phyloP scores from a whole-genome alignment of 2,329 filamentous ascomycete genomes.

The Xylariaceae sp. region DNA sequence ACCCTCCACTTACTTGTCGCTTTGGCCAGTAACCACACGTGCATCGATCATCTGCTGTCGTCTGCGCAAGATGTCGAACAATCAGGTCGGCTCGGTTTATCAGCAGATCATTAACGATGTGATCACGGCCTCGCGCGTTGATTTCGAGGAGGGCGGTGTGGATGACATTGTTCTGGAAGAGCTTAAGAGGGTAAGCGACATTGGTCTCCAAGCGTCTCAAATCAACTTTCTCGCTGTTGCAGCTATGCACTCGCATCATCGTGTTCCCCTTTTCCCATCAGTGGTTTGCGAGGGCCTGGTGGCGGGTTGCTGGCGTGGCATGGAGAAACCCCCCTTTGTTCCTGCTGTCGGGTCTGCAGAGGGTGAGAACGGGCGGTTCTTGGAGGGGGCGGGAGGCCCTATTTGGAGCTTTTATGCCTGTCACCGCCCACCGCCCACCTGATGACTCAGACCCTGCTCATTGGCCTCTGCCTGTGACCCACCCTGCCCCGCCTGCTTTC shows the following conservation, averaged over 20 bases:
- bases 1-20: background rate
- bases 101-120: constrained; percentile 77
- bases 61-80: constrained; percentile 53
- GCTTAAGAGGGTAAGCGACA: constrained; percentile 72
- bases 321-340: constrained; percentile 14
- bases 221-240: constrained; percentile 2
- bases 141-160: constrained; percentile 95
- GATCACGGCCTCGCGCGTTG: constrained; percentile 85
- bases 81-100: constrained; percentile 73
- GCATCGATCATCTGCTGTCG: background rate
- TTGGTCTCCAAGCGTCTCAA: background rate
- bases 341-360: constrained; percentile 27
- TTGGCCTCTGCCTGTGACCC: constrained; percentile 14
- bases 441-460: constrained; percentile 23
- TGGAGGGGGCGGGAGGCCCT: constrained; percentile 48
- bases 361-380: constrained; percentile 38
- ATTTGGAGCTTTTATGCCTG: constrained; percentile 54
- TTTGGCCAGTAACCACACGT: background rate
- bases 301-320: background rate
- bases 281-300: background rate
- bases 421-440: constrained; percentile 26
- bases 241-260: background rate
- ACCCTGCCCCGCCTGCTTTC: background rate
- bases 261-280: background rate
- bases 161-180: constrained; percentile 84